Percentiles rank a stretch among this genome's conserved stretches.
phyloP scores from a whole-genome alignment of 108 stramenopile species.

The Pseudonitzschia multiseries region DNA sequence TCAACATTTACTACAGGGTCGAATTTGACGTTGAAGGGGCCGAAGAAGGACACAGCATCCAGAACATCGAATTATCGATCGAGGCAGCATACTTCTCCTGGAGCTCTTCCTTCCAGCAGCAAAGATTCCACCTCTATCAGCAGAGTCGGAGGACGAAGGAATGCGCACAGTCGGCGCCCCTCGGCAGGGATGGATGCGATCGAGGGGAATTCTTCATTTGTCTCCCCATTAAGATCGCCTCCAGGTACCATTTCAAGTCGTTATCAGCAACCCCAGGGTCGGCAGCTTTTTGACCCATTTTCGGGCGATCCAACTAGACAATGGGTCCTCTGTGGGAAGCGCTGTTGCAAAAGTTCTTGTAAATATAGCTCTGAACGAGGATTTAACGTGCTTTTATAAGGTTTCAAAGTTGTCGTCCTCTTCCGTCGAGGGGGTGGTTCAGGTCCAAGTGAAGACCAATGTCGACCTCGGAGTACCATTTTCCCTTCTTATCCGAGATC shows the following conservation, averaged over 20 bases:
- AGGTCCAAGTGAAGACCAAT: slow-evolving; percentile 54
- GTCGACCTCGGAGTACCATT: slow-evolving; percentile 49
- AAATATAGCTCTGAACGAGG: slow-evolving; percentile 81
- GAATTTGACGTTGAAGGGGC: slow-evolving; percentile 19
- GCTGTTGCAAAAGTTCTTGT: slow-evolving; percentile 30
- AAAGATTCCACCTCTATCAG: slow-evolving; percentile 3
- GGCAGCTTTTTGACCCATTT: slow-evolving; percentile 27
- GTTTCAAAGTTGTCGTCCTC: slow-evolving; percentile 71
- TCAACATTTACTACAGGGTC: slow-evolving; percentile 8
- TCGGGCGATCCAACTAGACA: neutral
- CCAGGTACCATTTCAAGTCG: neutral
- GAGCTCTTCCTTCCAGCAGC: slow-evolving; percentile 1
- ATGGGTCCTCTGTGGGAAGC: neutral
- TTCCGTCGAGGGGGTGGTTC: slow-evolving; percentile 77
- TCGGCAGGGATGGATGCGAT: neutral
- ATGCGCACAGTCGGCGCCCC: neutral
- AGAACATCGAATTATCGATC: slow-evolving; percentile 2
- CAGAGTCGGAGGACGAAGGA: neutral
- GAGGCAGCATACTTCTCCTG: neutral
- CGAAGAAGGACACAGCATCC: slow-evolving; percentile 6
- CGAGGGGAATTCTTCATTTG: neutral
- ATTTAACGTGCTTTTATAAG: slow-evolving; percentile 84
- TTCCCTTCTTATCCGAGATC: slow-evolving; percentile 62
- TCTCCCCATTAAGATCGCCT: neutral
- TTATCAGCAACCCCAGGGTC: neutral